Conservation (phyloP, 768 basidiomycete genomes). For the Trichaptum fuscoviolaceum region DNA sequence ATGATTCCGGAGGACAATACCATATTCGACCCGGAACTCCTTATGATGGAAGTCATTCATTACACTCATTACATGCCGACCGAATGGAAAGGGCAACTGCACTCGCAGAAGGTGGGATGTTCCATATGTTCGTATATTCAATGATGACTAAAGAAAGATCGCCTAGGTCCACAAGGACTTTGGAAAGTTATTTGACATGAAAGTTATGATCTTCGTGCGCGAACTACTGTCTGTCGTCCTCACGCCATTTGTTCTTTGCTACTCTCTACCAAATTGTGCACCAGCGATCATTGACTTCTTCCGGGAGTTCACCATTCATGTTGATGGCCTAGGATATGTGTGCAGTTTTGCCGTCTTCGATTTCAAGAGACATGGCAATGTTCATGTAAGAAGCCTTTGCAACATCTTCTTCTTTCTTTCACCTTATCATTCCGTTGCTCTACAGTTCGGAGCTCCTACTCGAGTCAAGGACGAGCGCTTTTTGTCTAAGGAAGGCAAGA, state of each 20-base stretch:
- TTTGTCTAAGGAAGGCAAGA: constrained; percentile 90
- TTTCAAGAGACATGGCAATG: constrained; percentile 90
- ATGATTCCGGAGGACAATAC: constrained; percentile 95
- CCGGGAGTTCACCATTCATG: constrained; percentile 95
- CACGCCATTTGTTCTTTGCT: constrained; percentile 92
- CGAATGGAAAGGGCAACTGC: constrained; percentile 84
- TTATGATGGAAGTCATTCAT: constrained; percentile 88
- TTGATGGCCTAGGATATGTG: constrained; percentile 93
- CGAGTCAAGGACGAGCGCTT: constrained; percentile 63
- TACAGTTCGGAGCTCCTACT: constrained; percentile 80
- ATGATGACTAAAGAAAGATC: constrained; percentile 1
- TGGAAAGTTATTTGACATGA: constrained; percentile 90
- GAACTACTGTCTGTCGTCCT: constrained; percentile 88
- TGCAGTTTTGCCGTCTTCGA: constrained; percentile 99
- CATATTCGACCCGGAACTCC: constrained; percentile 89
- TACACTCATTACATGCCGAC: constrained; percentile 97
- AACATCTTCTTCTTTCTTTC: not conserved
- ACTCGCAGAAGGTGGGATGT: constrained; percentile 73
- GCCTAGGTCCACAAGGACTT: constrained; percentile 84
- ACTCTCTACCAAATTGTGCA: constrained; percentile 85
- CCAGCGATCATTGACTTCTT: constrained; percentile 95
- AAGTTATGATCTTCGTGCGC: constrained; percentile 78
- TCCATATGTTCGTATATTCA: constrained; percentile 5
- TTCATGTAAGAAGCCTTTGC: constrained; percentile 53
- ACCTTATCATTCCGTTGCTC: constrained; percentile 1